Base-by-base conservation (phyloP, 164 flowering plant genomes). In the Tetracentron sinense region DNA sequence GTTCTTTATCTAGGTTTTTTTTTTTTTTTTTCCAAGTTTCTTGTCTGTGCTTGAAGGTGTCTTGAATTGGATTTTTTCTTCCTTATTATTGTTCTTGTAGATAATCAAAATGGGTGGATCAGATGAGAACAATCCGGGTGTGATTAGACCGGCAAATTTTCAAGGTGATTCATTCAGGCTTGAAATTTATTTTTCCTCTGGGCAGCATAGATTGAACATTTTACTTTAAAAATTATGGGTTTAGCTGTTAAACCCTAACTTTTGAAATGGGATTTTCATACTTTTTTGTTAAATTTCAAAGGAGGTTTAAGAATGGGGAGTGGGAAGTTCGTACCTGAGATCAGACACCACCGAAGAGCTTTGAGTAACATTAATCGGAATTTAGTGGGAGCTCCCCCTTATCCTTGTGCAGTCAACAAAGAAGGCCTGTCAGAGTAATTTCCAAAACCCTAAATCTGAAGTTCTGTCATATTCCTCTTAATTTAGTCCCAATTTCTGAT, bases 41-140 rank as follows among this genome's bases (percentile, higher is more conserved):
- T 26, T 7, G 6, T 27, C 14, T 33, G 44, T 38, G 14, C 59
- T 48, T 46, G 29, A 23, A 31, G 14, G 2, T 17, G n/a, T 51
- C 29, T 19, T 35, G 59, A 38, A 23, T 57, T 46, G 17, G 31
- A 7, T 48, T 20, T 47, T 48, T 22, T 65, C 12, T 46, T 51
- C n/a, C 46, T 55, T 61, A 30, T 51, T 30, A n/a, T 56, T 62
- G 25, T 58, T 44, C 54, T 66, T 61, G 62, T 60, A 63, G 79
- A 62, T 62, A 42, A 53, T 33, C 64, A 67, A 68, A 68, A 89
- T 90, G 97, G 86, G 63, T 61, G 78, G 83, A 75, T 79, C 86
- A n/a, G 82, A 83, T 42, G 97, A 91, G 78, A 91, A 91, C 79
- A 79, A 78, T 47, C 76, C 70, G 0, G 79, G 79, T 14, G 72